Base-by-base conservation (phyloP, 805 yeast species). In the Saccharomycopsis sp. region DNA sequence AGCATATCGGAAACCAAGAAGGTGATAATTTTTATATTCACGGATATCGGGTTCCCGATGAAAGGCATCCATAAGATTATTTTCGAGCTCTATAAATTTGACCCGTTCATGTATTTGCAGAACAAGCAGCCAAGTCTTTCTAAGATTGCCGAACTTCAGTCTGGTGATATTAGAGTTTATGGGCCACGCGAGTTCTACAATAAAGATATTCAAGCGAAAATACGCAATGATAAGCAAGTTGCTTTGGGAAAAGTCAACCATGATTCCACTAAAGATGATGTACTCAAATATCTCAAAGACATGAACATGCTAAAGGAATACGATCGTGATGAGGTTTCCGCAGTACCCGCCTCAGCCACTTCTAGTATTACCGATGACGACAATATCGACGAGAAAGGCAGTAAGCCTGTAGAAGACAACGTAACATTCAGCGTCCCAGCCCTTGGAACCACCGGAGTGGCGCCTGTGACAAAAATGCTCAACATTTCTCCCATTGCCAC, bases 151-250 rank as follows among this genome's bases (percentile, higher is more conserved):
- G 53, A 34, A 5, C 44, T 60, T 3, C 16, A 14, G 8, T 57
- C 60, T 4, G 55, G 52, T 3, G 55, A 60, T 7, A 51, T 60
- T 24, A 54, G 24, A 34, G 62, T 60, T 3, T 60, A 60, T 46
- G 62, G 61, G 4, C 53, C 60, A 2, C 48, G 62, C 21, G 58
- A 60, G 47, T 60, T 60, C 55, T 60, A 60, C 24, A 60, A 60
- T 18, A 55, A 52, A 18, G 44, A 37, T 12, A 57, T 54, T 51
- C 62, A 60, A 34, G 48, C 15, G 2, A 44, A 44, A 34, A 54
- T 60, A 18, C 20, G 23, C 37, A 16, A 55, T 7, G 50, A 48
- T 18, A 24, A 57, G 24, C 54, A 54, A 23, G 16, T 15, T 3
- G 59, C 48, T 12, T 44, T 44, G 21, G 48, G 48, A 16, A 44